Conservation (phyloP, 2,329 filamentous ascomycete genomes). For the Colletotrichum neosansevieriae region DNA sequence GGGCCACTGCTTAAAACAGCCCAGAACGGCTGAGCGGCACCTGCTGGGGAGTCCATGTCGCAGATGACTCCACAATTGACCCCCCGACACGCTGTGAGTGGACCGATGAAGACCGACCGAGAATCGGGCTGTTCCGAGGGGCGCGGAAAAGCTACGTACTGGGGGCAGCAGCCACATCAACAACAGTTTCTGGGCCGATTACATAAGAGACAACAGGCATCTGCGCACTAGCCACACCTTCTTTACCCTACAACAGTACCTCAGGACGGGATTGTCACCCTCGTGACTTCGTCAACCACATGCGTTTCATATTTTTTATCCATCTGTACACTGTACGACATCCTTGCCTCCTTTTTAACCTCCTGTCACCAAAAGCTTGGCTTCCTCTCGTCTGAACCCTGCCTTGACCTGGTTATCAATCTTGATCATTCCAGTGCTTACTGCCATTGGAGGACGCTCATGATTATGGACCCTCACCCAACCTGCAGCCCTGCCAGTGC, state of each 20-base stretch:
- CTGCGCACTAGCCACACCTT: background rate
- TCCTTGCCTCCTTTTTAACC: constrained; percentile 30
- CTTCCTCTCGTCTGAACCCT: constrained; percentile 33
- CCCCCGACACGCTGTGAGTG: constrained; percentile 9
- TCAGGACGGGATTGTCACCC: background rate
- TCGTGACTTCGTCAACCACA: background rate
- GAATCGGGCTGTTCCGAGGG: constrained; percentile 23
- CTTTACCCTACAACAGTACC: background rate
- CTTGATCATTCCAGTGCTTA: background rate
- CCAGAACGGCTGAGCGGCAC: too few relatives aligned
- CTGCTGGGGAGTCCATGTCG: background rate
- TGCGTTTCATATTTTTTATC: constrained; percentile 27
- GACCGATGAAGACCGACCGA: background rate
- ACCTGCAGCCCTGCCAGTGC: constrained; percentile 1
- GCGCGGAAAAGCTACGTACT: background rate
- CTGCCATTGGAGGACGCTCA: constrained; percentile 2
- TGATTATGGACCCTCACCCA: background rate
- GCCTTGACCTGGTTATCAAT: constrained; percentile 3
- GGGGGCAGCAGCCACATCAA: background rate
- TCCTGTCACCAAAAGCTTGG: constrained; percentile 40
- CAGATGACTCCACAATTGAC: background rate
- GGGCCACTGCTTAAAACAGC: too few relatives aligned
- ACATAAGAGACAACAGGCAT: background rate
- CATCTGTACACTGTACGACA: background rate
- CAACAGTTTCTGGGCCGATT: background rate